Evolutionary conservation across 164 flowering plant genomes (phyloP), one percentile per base, ranked within the genome.

Genomic region (Hamamelis virginiana): DNA sequence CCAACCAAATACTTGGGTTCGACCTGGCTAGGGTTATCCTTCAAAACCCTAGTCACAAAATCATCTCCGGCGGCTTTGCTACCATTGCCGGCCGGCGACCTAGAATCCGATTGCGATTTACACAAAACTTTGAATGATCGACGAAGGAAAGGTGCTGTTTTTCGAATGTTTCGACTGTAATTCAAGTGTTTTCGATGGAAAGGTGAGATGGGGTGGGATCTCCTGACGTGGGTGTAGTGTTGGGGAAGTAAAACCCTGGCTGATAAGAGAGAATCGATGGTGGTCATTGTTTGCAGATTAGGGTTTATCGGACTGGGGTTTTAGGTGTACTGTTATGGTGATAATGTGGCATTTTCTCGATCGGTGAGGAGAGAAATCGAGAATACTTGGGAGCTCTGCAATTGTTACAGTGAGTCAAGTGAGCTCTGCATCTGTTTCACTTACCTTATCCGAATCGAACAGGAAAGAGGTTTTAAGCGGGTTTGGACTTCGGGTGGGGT

Each of bases 11-110:
- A 84, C 80, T 71, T 87, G 70, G 96, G 90, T 75, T 92, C 97
- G 1, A 92, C 81, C 62, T 92, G 97, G 80, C 92, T 83, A 10
- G 98, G 98, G 73, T 94, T 94, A 68, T 90, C 89, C 80, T 80
- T 83, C 87, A 92, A 83, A 77, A 94, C 92, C 85, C 89, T 86
- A 21, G 93, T 76, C 41, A 91, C 80, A 69, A 88, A 92, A 87
- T 92, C 97, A 27, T 89, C 96, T 16, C 58, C 65, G n/a, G 18
- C 51, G 25, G n/a, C 64, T 59, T 72, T 67, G 26, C 65, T 58
- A 57, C 56, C 52, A 1, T 60, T 62, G 25, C 68, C 69, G 12
- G 86, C 38, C 33, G n/a, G n/a, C n/a, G n/a, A n/a, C n/a, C n/a
- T n/a, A n/a, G n/a, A n/a, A n/a, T n/a, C n/a, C n/a, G n/a, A n/a